Percentiles rank a stretch among this genome's conserved stretches.
Evolutionary conservation across 2,329 filamentous ascomycete genomes (phyloP).

Genomic region (Ilyonectria sp.): DNA sequence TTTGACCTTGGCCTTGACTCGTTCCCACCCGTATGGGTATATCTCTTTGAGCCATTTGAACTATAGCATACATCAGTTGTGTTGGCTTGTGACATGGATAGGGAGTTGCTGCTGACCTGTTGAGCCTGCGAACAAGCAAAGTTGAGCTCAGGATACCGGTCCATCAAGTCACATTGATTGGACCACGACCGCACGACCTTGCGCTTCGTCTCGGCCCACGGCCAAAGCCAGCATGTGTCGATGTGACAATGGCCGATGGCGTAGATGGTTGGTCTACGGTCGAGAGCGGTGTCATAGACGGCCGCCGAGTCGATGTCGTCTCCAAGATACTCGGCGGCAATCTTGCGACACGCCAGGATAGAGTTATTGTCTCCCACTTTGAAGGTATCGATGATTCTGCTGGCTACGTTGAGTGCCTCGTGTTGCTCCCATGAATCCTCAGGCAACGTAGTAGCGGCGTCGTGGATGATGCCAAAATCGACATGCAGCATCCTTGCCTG

Average conservation of each 20-base stretch:
- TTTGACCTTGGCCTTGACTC: slow-evolving; percentile 92
- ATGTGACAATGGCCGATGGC: slow-evolving; percentile 98
- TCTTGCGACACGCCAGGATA: slow-evolving; percentile 84
- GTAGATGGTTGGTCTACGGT: slow-evolving; percentile 89
- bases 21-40: slow-evolving; percentile 90
- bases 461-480: slow-evolving; percentile 96
- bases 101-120: slow-evolving; percentile 84
- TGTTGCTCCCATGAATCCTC: slow-evolving; percentile 91
- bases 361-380: slow-evolving; percentile 84
- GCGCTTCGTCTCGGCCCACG: slow-evolving; percentile 96
- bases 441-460: slow-evolving; percentile 93
- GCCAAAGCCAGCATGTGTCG: slow-evolving; percentile 98
- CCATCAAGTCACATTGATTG: slow-evolving; percentile 95
- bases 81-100: slow-evolving; percentile 86
- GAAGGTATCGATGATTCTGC: slow-evolving; percentile 91
- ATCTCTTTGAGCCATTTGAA: slow-evolving; percentile 96
- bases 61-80: slow-evolving; percentile 20
- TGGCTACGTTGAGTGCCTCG: slow-evolving; percentile 85
- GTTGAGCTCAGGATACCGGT: slow-evolving; percentile 92
- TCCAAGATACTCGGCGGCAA: slow-evolving; percentile 65
- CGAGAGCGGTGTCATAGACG: slow-evolving; percentile 15
- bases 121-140: slow-evolving; percentile 96
- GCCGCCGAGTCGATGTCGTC: slow-evolving; percentile 18
- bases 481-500: slow-evolving; percentile 87
- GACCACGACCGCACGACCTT: slow-evolving; percentile 98